phyloP scores from a whole-genome alignment of 176 grass and related monocot species.

The Triticum monococcum region DNA sequence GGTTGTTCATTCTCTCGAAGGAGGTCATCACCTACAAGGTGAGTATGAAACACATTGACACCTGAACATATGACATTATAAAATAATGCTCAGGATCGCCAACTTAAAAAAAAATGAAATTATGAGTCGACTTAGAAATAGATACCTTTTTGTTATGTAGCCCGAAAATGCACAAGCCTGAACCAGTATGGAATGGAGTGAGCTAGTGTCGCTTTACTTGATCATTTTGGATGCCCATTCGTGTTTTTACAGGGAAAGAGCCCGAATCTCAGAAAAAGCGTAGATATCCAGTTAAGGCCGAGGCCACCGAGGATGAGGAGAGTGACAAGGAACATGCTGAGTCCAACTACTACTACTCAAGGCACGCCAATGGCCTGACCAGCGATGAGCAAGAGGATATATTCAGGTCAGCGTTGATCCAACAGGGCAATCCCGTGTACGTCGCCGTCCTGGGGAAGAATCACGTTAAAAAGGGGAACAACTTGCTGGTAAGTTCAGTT shows the following conservation, averaged over 20 bases:
- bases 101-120: background rate
- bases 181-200: too few species aligned
- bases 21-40: background rate
- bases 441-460: conserved; percentile 10
- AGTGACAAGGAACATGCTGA: background rate
- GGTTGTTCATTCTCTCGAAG: background rate
- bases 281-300: background rate
- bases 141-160: too few species aligned
- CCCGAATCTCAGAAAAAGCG: conserved; percentile 1
- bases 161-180: too few species aligned
- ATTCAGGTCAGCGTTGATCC: conserved; percentile 1
- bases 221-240: background rate
- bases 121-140: background rate
- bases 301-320: conserved; percentile 11
- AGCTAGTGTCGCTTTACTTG: background rate
- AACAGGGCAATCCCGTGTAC: conserved; percentile 40
- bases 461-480: background rate
- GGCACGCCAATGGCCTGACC: background rate
- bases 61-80: background rate
- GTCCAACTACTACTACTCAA: conserved; percentile 20
- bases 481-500: conserved; percentile 30
- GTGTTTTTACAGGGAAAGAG: conserved; percentile 4
- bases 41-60: background rate
- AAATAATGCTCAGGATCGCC: background rate
- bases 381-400: conserved; percentile 17